A percentile compares a stretch with the other conserved stretches of the same genome.
phyloP scores from a whole-genome alignment of 129 eudicot species.

The Scalesia atractyloides region DNA sequence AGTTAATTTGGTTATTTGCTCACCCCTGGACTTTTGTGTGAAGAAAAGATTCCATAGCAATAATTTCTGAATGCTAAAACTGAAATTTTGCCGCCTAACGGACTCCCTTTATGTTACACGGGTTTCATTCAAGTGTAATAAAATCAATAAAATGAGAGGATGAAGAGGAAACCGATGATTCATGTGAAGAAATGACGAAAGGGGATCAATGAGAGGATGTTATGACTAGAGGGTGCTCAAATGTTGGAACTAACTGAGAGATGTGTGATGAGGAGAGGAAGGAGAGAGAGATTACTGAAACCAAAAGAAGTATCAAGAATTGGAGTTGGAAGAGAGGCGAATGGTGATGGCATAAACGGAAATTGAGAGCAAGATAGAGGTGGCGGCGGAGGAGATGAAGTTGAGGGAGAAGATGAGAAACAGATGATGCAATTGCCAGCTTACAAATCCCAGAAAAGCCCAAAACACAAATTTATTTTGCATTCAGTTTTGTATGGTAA shows the following conservation, averaged over 20 bases:
- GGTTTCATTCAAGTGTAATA: too few species aligned
- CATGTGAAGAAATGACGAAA: slow-evolving; percentile 43
- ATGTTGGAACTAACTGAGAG: slow-evolving; percentile 61
- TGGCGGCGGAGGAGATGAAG: slow-evolving; percentile 72
- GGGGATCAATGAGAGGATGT: slow-evolving; percentile 47
- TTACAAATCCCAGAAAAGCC: slow-evolving; percentile 2
- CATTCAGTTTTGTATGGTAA: slow-evolving; percentile 17
- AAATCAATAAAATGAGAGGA: too few species aligned
- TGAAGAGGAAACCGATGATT: slow-evolving; percentile 36
- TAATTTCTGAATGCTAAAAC: too few species aligned
- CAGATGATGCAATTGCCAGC: slow-evolving; percentile 81
- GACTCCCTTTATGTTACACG: too few species aligned
- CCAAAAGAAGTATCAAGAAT: slow-evolving; percentile 40
- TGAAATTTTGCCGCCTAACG: too few species aligned
- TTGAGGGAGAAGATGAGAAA: slow-evolving; percentile 94
- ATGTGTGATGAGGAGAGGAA: slow-evolving; percentile 59
- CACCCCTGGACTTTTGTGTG: too few species aligned
- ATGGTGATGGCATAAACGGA: slow-evolving; percentile 55
- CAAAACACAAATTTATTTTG: slow-evolving; percentile 12
- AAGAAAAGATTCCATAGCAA: too few species aligned
- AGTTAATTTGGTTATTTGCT: too few species aligned
- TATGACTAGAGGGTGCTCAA: slow-evolving; percentile 62
- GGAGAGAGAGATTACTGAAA: slow-evolving; percentile 35
- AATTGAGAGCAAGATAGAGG: slow-evolving; percentile 44
- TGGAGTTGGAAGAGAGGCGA: slow-evolving; percentile 51